Evolutionary conservation across 2,329 filamentous ascomycete genomes (phyloP), one percentile per base, ranked within the genome.

Genomic region (Talaromyces sp.): DNA sequence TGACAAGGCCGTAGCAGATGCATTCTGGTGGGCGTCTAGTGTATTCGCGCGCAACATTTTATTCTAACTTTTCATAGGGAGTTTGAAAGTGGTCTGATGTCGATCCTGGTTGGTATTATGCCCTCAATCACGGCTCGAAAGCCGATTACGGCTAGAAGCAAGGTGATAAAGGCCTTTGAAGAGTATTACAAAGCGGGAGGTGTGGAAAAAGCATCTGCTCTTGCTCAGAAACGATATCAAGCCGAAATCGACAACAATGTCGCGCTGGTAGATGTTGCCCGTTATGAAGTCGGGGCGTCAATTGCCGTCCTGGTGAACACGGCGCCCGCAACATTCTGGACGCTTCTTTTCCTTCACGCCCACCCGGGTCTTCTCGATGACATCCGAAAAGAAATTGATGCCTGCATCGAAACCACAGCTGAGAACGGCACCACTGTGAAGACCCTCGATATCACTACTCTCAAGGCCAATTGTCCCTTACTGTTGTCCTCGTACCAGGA

Each of bases 221-320:
- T 41, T 3, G 39, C 39, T n/a, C 13, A 41, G 39, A n/a, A 16
- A 41, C 39, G 39, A 41, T 41, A 16, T 14, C 13, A 41, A 16
- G 13, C 7, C 14, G 13, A 16, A 3, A 7, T 41, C 39, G 16
- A 41, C 13, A 41, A 41, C 39, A 41, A 41, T 13, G 39, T 41
- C 6, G 13, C 39, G 39, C 39, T 41, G 13, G 13, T 7, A n/a
- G 61, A 63, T 37, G 57, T 63, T 24, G 61, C 50, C 4, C 49
- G 50, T 5, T 57, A 24, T 37, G 49, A 57, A 45, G 50, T 57
- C 39, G 61, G 50, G 10, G 49, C 37, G n/a, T 37, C 50, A 8
- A 47, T 63, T 57, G 61, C 61, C 5, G 37, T 63, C 8, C 16
- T 63, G 9, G 61, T 57, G 24, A 63, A 63, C 27, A 63, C 61